Percentiles rank a stretch among this genome's conserved stretches.
These are phyloP conservation scores for Carnegiea gigantea DNA, from an alignment of 179 eudicot species.

Conservation along the genomic window DNA sequence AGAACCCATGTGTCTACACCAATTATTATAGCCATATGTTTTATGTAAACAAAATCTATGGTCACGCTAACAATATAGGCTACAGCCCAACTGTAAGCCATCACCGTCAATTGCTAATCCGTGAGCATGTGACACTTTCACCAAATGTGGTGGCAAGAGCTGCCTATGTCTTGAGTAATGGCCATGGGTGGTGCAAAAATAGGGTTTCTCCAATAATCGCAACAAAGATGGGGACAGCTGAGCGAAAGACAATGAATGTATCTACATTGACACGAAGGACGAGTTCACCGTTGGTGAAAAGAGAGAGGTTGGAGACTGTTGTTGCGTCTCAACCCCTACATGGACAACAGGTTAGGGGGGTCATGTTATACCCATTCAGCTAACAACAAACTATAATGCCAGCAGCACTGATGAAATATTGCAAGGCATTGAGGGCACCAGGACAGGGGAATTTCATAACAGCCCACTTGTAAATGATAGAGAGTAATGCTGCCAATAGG, in stretches of 20 bases:
- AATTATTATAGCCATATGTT: slow-evolving; percentile 95
- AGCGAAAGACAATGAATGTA: slow-evolving; percentile 92
- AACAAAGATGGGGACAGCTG: slow-evolving; percentile 90
- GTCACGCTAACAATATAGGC: slow-evolving; percentile 95
- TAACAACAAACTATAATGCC: slow-evolving; percentile 67
- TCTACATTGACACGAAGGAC: slow-evolving; percentile 95
- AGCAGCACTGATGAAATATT: slow-evolving; percentile 85
- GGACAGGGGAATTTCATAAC: slow-evolving; percentile 97
- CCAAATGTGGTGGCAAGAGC: slow-evolving; percentile 83
- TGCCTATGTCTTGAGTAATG: slow-evolving; percentile 73
- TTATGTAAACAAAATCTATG: slow-evolving; percentile 93
- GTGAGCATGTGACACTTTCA: slow-evolving; percentile 81
- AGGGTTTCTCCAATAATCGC: slow-evolving; percentile 89
- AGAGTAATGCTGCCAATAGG: slow-evolving; percentile 84
- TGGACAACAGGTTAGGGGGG: slow-evolving; percentile 59
- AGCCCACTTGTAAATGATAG: slow-evolving; percentile 98
- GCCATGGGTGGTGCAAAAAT: slow-evolving; percentile 95
- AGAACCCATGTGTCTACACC: slow-evolving; percentile 93
- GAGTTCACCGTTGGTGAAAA: slow-evolving; percentile 95
- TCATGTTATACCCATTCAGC: slow-evolving; percentile 75
- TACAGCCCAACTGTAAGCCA: slow-evolving; percentile 90
- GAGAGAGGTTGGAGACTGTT: slow-evolving; percentile 81
- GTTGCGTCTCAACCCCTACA: slow-evolving; percentile 97
- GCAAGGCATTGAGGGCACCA: slow-evolving; percentile 88
- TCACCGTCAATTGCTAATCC: slow-evolving; percentile 85